These are phyloP conservation scores for Rhizoctonia solani DNA, from an alignment of 1,284 basidiomycete species.

Conservation along the genomic window DNA sequence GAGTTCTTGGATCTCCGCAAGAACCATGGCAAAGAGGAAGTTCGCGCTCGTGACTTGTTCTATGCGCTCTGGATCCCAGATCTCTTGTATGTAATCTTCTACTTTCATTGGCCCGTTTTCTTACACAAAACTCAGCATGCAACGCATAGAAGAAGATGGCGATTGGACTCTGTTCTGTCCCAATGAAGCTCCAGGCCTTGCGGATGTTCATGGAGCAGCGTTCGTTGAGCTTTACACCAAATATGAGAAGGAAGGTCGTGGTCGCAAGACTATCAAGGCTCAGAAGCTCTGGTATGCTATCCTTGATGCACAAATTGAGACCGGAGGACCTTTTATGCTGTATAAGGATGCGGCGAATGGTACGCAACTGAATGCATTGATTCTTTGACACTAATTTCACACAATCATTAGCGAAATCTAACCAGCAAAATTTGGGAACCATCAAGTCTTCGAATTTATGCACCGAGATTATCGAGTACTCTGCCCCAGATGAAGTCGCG, in stretches of 20 bases:
- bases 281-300: conserved; percentile 99
- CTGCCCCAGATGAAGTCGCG: conserved; percentile 95
- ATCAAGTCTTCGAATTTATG: conserved; percentile 99
- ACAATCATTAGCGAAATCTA: conserved; percentile 75
- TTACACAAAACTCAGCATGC: conserved; percentile 65
- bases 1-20: conserved; percentile 98
- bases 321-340: conserved; percentile 96
- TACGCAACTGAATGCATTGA: conserved; percentile 47
- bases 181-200: conserved; percentile 89
- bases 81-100: conserved; percentile 73
- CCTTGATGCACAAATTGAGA: conserved; percentile 97
- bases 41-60: conserved; percentile 95
- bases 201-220: conserved; percentile 89
- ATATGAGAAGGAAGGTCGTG: conserved; percentile 92
- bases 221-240: conserved; percentile 89
- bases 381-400: conserved; percentile 4
- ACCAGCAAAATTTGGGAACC: conserved; percentile 98
- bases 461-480: conserved; percentile 99
- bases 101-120: neutral
- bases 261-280: conserved; percentile 85
- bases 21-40: conserved; percentile 99
- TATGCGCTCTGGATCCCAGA: conserved; percentile 99
- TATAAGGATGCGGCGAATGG: conserved; percentile 93
- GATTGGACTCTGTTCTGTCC: conserved; percentile 99
- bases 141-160: conserved; percentile 83